These are phyloP conservation scores for Prunus mongolica DNA, from an alignment of 306 rosid genomes.

Conservation along the genomic window DNA sequence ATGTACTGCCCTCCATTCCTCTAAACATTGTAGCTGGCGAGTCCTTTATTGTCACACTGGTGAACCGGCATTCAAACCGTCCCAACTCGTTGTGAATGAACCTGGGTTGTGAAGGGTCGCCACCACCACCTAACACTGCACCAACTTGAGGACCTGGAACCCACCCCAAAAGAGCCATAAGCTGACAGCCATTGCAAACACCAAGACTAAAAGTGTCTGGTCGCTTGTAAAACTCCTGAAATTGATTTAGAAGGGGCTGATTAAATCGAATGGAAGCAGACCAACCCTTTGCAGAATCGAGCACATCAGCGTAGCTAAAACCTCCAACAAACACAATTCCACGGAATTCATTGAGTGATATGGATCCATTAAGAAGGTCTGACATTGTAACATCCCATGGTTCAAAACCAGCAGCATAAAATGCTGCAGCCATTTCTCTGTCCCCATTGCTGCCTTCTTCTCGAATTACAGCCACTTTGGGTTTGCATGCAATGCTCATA, in stretches of 20 bases:
- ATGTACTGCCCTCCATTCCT: slow-evolving; percentile 80
- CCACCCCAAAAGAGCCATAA: slow-evolving; percentile 94
- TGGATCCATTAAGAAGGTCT: slow-evolving; percentile 65
- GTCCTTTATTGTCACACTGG: slow-evolving; percentile 70
- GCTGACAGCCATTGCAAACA: slow-evolving; percentile 94
- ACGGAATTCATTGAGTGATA: slow-evolving; percentile 57
- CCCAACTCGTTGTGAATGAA: slow-evolving; percentile 88
- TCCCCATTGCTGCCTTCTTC: slow-evolving; percentile 99
- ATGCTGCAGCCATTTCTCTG: slow-evolving; percentile 92
- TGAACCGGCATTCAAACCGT: slow-evolving; percentile 86
- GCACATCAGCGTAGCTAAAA: slow-evolving; percentile 91
- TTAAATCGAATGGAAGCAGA: slow-evolving; percentile 77
- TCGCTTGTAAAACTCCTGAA: slow-evolving; percentile 79
- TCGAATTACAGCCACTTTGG: slow-evolving; percentile 81
- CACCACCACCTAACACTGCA: slow-evolving; percentile 75
- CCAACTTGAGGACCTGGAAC: slow-evolving; percentile 87
- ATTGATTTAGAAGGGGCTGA: slow-evolving; percentile 60
- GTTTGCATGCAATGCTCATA: slow-evolving; percentile 50
- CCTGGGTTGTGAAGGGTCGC: slow-evolving; percentile 85
- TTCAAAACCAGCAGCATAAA: slow-evolving; percentile 73
- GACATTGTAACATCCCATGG: slow-evolving; percentile 93
- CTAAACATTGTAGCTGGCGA: slow-evolving; percentile 79
- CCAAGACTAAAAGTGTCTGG: slow-evolving; percentile 88
- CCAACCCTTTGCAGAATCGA: slow-evolving; percentile 95
- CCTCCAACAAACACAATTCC: slow-evolving; percentile 89